Evolutionary conservation across 768 basidiomycete species (phyloP).

Genomic region (Leccinum arenicola): DNA sequence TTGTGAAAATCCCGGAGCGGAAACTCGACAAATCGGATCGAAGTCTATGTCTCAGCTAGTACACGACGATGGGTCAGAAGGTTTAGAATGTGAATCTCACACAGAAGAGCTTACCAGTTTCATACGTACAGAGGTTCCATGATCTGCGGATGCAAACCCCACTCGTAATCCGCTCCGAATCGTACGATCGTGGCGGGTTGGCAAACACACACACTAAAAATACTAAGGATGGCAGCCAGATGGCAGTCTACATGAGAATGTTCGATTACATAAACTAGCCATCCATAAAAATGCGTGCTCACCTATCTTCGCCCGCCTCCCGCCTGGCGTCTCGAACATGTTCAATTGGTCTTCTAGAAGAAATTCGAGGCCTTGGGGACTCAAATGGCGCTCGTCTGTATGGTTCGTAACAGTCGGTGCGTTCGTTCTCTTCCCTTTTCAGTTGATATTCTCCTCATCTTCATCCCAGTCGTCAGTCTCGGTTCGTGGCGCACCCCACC

Average conservation of each 20-base stretch:
- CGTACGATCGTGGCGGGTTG: background rate
- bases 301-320: background rate
- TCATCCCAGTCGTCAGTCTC: slow-evolving; percentile 42
- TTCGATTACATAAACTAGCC: background rate
- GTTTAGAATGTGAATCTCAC: background rate
- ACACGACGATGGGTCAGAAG: slow-evolving; percentile 53
- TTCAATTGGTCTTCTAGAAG: background rate
- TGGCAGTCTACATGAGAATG: background rate
- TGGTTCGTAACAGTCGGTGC: slow-evolving; percentile 50
- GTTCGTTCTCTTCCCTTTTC: slow-evolving; percentile 3
- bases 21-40: slow-evolving; percentile 73
- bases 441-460: background rate
- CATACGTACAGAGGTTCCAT: background rate
- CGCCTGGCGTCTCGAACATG: background rate
- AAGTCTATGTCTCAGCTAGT: slow-evolving; percentile 63
- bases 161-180: background rate
- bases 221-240: too few relatives aligned
- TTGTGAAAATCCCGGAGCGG: slow-evolving; percentile 47
- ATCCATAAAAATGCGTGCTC: slow-evolving; percentile 7
- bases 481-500: slow-evolving; percentile 33
- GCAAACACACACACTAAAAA: background rate
- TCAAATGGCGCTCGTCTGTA: slow-evolving; percentile 57
- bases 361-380: slow-evolving; percentile 37
- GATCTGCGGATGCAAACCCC: too few relatives aligned
- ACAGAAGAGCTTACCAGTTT: background rate